Evolutionary conservation across 805 yeast species (phyloP).

Genomic region (Myxozyma sirexii): DNA sequence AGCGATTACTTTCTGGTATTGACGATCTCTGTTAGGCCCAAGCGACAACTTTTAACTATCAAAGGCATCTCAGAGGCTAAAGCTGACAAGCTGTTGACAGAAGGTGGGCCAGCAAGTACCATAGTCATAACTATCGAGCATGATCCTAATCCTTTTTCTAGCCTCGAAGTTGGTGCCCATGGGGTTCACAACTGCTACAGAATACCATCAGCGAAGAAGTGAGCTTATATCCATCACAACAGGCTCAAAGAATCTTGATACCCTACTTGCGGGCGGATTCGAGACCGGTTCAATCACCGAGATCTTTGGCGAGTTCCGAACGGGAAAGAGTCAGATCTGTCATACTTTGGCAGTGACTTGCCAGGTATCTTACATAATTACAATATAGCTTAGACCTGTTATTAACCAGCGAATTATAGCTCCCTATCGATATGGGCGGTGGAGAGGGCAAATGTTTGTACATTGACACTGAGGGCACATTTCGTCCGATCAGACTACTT

Average conservation of each 20-base stretch:
- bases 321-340: conserved; percentile 96
- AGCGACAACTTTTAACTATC: conserved; percentile 70
- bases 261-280: conserved; percentile 91
- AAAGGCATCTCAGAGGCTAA: conserved; percentile 96
- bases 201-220: conserved; percentile 84
- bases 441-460: conserved; percentile 97
- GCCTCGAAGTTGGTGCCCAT: conserved; percentile 87
- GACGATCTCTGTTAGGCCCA: conserved; percentile 51
- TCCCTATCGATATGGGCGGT: conserved; percentile 96
- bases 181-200: conserved; percentile 97
- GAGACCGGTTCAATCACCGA: conserved; percentile 98
- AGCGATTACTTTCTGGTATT: not conserved
- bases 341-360: conserved; percentile 97
- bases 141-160: conserved; percentile 1
- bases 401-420: conserved; percentile 28
- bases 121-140: not conserved
- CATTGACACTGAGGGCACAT: conserved; percentile 96
- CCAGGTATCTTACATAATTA: conserved; percentile 49
- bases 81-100: conserved; percentile 80
- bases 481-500: conserved; percentile 85
- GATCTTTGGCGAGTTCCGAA: conserved; percentile 94
- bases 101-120: conserved; percentile 39
- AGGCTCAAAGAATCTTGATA: conserved; percentile 92
- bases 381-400: not conserved
- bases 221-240: conserved; percentile 92